Percentiles rank a stretch among this genome's conserved stretches.
These are phyloP conservation scores for Polytolypa hystricis DNA, from an alignment of 2,329 filamentous ascomycete species.

Conservation along the genomic window DNA sequence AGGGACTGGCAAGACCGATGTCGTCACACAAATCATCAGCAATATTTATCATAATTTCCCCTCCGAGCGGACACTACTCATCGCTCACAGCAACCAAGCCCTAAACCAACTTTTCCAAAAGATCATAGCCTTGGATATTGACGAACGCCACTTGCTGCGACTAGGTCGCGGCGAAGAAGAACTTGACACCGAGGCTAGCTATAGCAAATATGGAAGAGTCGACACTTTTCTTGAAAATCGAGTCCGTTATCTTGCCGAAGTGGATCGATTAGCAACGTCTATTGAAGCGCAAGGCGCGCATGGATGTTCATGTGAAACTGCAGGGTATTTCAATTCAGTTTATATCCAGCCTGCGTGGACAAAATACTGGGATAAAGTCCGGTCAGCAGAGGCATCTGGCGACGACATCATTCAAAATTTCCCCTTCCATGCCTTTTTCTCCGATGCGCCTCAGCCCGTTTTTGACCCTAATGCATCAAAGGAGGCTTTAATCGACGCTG, in stretches of 20 bases:
- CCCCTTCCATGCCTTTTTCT: slow-evolving; percentile 81
- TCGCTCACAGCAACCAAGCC: slow-evolving; percentile 96
- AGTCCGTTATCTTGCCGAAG: slow-evolving; percentile 65
- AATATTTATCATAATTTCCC: slow-evolving; percentile 99
- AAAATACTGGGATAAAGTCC: slow-evolving; percentile 61
- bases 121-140: slow-evolving; percentile 91
- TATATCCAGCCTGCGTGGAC: slow-evolving; percentile 84
- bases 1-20: slow-evolving; percentile 97
- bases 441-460: slow-evolving; percentile 73
- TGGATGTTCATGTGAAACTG: slow-evolving; percentile 90
- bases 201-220: slow-evolving; percentile 88
- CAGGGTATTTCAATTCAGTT: slow-evolving; percentile 89
- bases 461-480: slow-evolving; percentile 58
- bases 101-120: slow-evolving; percentile 97
- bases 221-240: slow-evolving; percentile 91
- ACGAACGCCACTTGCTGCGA: slow-evolving; percentile 82
- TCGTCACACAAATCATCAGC: slow-evolving; percentile 95
- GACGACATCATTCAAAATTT: slow-evolving; percentile 62
- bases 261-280: slow-evolving; percentile 72
- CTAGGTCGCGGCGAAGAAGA: slow-evolving; percentile 95
- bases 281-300: slow-evolving; percentile 87
- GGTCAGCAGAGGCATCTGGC: slow-evolving; percentile 44
- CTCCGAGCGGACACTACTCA: slow-evolving; percentile 75
- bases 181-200: slow-evolving; percentile 71
- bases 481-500: slow-evolving; percentile 61